A percentile compares a stretch with the other conserved stretches of the same genome.
These are phyloP conservation scores for Phaeodactylum tricornutum DNA, from an alignment of 108 stramenopile genomes.

Conservation along the genomic window DNA sequence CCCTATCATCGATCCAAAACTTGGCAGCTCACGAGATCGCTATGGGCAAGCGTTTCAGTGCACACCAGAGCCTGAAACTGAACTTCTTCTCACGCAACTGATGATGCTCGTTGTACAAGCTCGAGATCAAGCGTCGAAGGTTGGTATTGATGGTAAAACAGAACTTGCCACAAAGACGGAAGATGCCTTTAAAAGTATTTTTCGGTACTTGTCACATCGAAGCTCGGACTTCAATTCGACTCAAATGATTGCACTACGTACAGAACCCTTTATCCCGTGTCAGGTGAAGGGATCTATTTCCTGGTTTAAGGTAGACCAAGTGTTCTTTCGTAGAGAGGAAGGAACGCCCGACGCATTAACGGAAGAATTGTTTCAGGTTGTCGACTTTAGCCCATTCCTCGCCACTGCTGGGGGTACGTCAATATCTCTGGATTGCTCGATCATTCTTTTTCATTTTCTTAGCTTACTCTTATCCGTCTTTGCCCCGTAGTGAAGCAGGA, in stretches of 20 bases:
- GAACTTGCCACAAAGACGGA: slow-evolving; percentile 22
- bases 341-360: slow-evolving; percentile 17
- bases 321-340: slow-evolving; percentile 37
- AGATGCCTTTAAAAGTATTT: slow-evolving; percentile 5
- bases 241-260: slow-evolving; percentile 14
- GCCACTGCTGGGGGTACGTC: slow-evolving; percentile 14
- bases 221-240: slow-evolving; percentile 35
- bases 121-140: too few species aligned
- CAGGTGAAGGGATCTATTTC: slow-evolving; percentile 17
- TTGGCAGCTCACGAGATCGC: slow-evolving; percentile 21
- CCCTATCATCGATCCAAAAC: slow-evolving; percentile 35
- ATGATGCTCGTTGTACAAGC: too few species aligned
- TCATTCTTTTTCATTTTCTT: not conserved
- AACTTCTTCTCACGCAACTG: slow-evolving; percentile 35
- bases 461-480: too few species aligned
- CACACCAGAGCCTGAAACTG: slow-evolving; percentile 32
- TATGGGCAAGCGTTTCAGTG: slow-evolving; percentile 43
- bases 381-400: slow-evolving; percentile 45
- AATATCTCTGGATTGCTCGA: too few species aligned
- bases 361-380: slow-evolving; percentile 24
- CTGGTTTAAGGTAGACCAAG: slow-evolving; percentile 43
- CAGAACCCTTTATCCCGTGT: slow-evolving; percentile 49
- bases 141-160: too few species aligned
- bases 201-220: slow-evolving; percentile 36
- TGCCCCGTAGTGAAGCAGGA: slow-evolving; percentile 41